These are phyloP conservation scores for Escallonia herrerae DNA, from an alignment of 129 eudicot genomes.

Conservation along the genomic window DNA sequence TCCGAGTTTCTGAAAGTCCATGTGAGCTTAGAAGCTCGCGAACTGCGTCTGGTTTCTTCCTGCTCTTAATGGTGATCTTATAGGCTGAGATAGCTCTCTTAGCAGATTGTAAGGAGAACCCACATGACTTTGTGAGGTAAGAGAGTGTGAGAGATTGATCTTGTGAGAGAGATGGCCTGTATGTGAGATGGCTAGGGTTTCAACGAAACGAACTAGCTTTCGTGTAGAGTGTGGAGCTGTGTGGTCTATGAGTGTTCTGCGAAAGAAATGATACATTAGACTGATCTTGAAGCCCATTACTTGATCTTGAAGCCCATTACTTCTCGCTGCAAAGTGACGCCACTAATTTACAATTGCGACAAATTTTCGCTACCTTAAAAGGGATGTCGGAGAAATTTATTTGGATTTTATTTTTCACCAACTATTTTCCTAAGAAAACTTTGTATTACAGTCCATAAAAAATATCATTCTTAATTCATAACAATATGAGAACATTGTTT, in stretches of 20 bases:
- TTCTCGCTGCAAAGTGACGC: too few relatives aligned
- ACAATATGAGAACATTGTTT: too few relatives aligned
- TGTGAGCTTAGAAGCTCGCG: not conserved
- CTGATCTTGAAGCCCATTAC: too few relatives aligned
- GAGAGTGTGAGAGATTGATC: not conserved
- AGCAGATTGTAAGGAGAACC: not conserved
- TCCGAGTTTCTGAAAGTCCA: not conserved
- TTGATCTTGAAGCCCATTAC: too few relatives aligned
- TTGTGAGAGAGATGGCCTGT: not conserved
- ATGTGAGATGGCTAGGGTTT: not conserved
- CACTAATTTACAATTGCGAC: too few relatives aligned
- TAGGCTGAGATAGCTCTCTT: not conserved
- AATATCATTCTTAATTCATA: too few relatives aligned
- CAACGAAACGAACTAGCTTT: not conserved
- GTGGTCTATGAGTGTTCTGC: not conserved
- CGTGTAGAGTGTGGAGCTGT: not conserved
- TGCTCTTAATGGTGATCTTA: not conserved
- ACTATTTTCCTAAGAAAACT: too few relatives aligned
- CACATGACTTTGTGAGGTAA: not conserved
- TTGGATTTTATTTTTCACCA: too few relatives aligned
- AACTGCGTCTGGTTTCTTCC: not conserved
- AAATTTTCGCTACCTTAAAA: too few relatives aligned
- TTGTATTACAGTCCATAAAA: too few relatives aligned
- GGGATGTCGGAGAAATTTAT: too few relatives aligned
- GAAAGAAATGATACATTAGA: too few relatives aligned